Conservation (phyloP, 495 filamentous ascomycete genomes). For the Coniosporium apollinis region DNA sequence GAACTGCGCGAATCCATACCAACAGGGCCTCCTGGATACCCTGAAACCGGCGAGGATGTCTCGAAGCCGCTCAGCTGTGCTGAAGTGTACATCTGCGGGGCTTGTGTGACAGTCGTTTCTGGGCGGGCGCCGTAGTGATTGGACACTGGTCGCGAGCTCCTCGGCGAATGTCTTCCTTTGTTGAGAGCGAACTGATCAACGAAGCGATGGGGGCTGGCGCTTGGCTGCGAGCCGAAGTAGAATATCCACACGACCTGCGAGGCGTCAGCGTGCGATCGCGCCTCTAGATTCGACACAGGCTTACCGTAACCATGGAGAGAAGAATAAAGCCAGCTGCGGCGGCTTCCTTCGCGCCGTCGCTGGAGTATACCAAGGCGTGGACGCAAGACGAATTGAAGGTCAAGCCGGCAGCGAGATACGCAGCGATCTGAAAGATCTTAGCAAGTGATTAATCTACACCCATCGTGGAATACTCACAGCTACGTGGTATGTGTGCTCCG, state of each 20-base stretch:
- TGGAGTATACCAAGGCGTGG: constrained; percentile 61
- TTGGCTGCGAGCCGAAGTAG: constrained; percentile 88
- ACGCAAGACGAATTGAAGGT: constrained; percentile 71
- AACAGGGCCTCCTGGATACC: constrained; percentile 46
- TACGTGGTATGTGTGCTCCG: constrained; percentile 71
- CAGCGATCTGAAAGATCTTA: constrained; percentile 42
- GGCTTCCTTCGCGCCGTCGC: constrained; percentile 58
- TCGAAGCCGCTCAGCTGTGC: constrained; percentile 90
- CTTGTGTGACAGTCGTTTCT: constrained; percentile 60
- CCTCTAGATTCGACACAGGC: too few species aligned
- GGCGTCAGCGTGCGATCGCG: too few species aligned
- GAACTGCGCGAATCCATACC: constrained; percentile 42
- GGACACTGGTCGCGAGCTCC: constrained; percentile 47
- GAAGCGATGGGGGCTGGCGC: constrained; percentile 73
- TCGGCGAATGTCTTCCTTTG: constrained; percentile 53
- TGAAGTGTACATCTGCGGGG: constrained; percentile 93
- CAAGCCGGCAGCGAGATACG: constrained; percentile 66
- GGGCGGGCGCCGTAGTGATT: constrained; percentile 44
- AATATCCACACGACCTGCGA: constrained; percentile 94
- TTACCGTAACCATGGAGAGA: constrained; percentile 84
- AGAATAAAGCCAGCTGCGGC: constrained; percentile 87
- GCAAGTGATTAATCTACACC: constrained; percentile 1
- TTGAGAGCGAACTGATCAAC: constrained; percentile 91
- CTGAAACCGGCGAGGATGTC: constrained; percentile 82
- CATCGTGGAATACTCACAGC: constrained; percentile 39